Percentiles rank a stretch among this genome's conserved stretches.
Conservation (phyloP, 2,329 filamentous ascomycete genomes). For the Ophiostoma himal-ulmi region DNA sequence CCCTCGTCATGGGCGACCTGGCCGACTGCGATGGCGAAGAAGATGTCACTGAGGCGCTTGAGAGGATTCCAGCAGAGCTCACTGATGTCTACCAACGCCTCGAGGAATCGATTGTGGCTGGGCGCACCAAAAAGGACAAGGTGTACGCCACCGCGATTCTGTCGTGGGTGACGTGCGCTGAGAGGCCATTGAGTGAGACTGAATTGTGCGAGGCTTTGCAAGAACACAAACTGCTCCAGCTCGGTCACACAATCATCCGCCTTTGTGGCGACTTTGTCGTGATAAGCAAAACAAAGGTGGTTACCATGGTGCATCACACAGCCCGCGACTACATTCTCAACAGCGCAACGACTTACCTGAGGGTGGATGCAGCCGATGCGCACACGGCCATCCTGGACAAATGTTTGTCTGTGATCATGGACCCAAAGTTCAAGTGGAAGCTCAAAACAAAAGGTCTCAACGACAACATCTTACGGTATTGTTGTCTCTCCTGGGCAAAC, state of each 20-base stretch:
- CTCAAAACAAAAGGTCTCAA: neutral
- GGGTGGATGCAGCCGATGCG: neutral
- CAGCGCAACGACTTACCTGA: neutral
- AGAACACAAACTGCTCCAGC: neutral
- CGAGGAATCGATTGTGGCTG: neutral
- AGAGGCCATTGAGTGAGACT: neutral
- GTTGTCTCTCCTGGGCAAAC: neutral
- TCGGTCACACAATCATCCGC: neutral
- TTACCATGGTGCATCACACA: neutral
- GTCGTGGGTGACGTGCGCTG: neutral
- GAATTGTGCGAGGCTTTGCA: neutral
- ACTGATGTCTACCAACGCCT: neutral
- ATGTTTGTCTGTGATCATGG: neutral
- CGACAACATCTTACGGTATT: neutral
- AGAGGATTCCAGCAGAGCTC: neutral
- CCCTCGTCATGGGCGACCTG: neutral
- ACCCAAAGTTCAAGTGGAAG: neutral
- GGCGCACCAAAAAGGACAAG: neutral
- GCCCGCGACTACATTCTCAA: neutral
- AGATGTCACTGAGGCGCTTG: neutral
- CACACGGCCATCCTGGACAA: neutral
- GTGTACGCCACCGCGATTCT: neutral
- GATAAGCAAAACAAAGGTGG: neutral
- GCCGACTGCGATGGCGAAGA: neutral
- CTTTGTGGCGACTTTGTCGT: neutral